These are phyloP conservation scores for Diplodia sapinea DNA, from an alignment of 2,329 filamentous ascomycete genomes.

Conservation along the genomic window DNA sequence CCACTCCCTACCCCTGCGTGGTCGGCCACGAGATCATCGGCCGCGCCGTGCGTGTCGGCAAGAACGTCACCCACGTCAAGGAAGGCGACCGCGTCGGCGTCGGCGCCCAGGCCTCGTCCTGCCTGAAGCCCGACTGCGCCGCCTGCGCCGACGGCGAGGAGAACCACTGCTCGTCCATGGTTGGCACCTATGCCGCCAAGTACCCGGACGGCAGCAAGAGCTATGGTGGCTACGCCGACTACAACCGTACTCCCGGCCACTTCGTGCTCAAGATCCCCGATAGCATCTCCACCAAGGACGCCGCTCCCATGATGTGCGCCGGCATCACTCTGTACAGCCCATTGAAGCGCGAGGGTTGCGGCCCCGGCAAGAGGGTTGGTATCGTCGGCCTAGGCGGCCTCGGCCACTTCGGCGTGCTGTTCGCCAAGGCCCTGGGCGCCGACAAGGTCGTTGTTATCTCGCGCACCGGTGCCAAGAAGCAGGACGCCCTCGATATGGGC, in stretches of 20 bases:
- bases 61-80: slow-evolving; percentile 53
- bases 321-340: slow-evolving; percentile 77
- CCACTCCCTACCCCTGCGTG: slow-evolving; percentile 52
- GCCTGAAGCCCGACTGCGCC: slow-evolving; percentile 57
- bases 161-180: slow-evolving; percentile 54
- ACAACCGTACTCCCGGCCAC: slow-evolving; percentile 60
- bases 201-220: slow-evolving; percentile 66
- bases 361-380: slow-evolving; percentile 73
- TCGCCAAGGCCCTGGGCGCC: slow-evolving; percentile 71
- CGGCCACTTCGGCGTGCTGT: slow-evolving; percentile 75
- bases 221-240: slow-evolving; percentile 68
- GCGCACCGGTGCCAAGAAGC: slow-evolving; percentile 63
- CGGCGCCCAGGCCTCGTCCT: slow-evolving; percentile 57
- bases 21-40: slow-evolving; percentile 54
- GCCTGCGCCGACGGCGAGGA: slow-evolving; percentile 57
- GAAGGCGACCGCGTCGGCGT: slow-evolving; percentile 66
- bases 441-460: slow-evolving; percentile 70
- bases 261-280: slow-evolving; percentile 67
- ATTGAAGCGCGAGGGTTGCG: slow-evolving; percentile 68
- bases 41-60: slow-evolving; percentile 46
- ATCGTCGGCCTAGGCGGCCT: slow-evolving; percentile 76
- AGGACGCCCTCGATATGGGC: slow-evolving; percentile 66
- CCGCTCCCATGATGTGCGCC: slow-evolving; percentile 76
- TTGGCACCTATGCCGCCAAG: slow-evolving; percentile 65
- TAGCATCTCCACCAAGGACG: slow-evolving; percentile 54